phyloP scores from a whole-genome alignment of 2,329 filamentous ascomycete genomes.

The Basipetospora chlamydospora region DNA sequence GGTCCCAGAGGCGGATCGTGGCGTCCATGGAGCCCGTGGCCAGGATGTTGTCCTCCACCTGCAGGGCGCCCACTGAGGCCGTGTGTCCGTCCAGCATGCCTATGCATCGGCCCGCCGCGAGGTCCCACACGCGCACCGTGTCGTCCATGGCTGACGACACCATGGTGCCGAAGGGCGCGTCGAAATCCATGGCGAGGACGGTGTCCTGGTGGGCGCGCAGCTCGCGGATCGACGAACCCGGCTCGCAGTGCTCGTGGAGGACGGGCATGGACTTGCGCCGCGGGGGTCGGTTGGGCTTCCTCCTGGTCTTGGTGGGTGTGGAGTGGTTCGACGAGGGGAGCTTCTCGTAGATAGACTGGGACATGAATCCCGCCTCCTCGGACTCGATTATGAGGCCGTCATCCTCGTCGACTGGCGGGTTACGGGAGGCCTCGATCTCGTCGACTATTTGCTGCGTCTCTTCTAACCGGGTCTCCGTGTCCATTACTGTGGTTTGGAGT shows the following conservation, averaged over 20 bases:
- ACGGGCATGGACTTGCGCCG: slow-evolving; percentile 82
- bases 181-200: slow-evolving; percentile 87
- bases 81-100: slow-evolving; percentile 86
- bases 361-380: slow-evolving; percentile 64
- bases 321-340: slow-evolving; percentile 48
- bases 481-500: slow-evolving; percentile 32
- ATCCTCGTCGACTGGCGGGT: slow-evolving; percentile 36
- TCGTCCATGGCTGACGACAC: slow-evolving; percentile 88
- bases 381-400: slow-evolving; percentile 33
- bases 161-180: slow-evolving; percentile 91
- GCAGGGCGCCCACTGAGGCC: slow-evolving; percentile 79
- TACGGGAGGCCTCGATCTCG: slow-evolving; percentile 40
- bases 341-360: slow-evolving; percentile 93
- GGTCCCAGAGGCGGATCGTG: slow-evolving; percentile 86
- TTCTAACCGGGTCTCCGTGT: slow-evolving; percentile 47
- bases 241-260: slow-evolving; percentile 85
- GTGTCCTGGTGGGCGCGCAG: slow-evolving; percentile 77
- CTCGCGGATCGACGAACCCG: slow-evolving; percentile 77
- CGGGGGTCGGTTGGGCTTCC: slow-evolving; percentile 39
- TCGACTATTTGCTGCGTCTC: slow-evolving; percentile 44
- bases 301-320: slow-evolving; percentile 35
- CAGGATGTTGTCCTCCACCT: slow-evolving; percentile 90
- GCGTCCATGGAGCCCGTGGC: slow-evolving; percentile 92
- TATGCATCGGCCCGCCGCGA: slow-evolving; percentile 85
- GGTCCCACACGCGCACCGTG: slow-evolving; percentile 88